Conservation (phyloP, 345 rosid genomes). For the Hypericum perforatum region DNA sequence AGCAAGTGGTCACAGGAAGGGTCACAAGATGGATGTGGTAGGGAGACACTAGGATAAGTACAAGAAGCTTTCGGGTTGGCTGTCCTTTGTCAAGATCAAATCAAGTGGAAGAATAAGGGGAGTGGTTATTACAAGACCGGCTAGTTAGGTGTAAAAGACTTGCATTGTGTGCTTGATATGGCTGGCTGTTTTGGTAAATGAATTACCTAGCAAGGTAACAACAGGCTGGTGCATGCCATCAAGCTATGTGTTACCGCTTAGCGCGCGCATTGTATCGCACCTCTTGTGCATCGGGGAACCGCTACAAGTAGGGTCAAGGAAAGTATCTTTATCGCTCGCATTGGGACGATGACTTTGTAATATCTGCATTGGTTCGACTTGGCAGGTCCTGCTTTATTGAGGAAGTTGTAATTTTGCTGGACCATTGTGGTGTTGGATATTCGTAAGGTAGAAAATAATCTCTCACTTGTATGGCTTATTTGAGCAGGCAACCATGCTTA, state of each 20-base stretch:
- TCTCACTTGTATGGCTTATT: too few species aligned
- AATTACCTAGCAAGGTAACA: too few species aligned
- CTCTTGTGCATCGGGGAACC: too few species aligned
- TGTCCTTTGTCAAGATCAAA: slow-evolving; percentile 58
- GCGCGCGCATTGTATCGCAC: too few species aligned
- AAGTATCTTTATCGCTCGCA: too few species aligned
- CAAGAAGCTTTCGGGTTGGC: slow-evolving; percentile 72
- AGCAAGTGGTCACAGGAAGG: slow-evolving; percentile 36
- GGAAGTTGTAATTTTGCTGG: slow-evolving; percentile 4
- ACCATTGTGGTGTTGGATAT: slow-evolving; percentile 1
- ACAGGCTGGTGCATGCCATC: too few species aligned
- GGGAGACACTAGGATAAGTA: slow-evolving; percentile 59
- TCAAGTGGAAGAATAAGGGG: slow-evolving; percentile 29
- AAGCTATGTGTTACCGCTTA: too few species aligned
- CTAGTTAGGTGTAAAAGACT: slow-evolving; percentile 21
- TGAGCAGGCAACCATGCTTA: too few species aligned
- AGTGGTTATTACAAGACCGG: slow-evolving; percentile 25
- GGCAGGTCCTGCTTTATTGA: slow-evolving; percentile 14
- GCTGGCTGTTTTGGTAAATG: slow-evolving; percentile 15
- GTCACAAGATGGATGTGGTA: slow-evolving; percentile 30
- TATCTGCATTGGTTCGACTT: not conserved
- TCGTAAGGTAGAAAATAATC: too few species aligned
- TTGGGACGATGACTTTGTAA: too few species aligned
- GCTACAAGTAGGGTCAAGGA: too few species aligned
- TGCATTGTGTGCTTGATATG: slow-evolving; percentile 31